phyloP scores from a whole-genome alignment of 768 basidiomycete genomes.

The Hydnum rufescens region DNA sequence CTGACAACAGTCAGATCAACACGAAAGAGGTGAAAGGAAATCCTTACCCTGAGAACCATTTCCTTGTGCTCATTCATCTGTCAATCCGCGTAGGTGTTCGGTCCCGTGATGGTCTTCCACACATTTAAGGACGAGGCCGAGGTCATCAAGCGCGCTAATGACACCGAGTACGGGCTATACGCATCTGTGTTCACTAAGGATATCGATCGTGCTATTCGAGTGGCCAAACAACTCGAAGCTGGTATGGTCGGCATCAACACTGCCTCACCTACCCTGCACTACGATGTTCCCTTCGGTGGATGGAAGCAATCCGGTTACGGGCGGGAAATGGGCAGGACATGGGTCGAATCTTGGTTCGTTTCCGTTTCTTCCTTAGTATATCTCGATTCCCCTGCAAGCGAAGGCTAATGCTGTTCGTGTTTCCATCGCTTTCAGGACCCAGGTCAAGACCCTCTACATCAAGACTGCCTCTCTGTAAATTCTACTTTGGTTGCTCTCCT shows the following conservation, averaged over 20 bases:
- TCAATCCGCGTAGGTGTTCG: constrained; percentile 68
- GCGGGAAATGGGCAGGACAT: background rate
- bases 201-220: constrained; percentile 20
- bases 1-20: constrained; percentile 52
- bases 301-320: constrained; percentile 4
- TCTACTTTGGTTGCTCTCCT: background rate
- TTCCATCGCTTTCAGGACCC: background rate
- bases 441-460: background rate
- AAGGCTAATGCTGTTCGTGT: background rate
- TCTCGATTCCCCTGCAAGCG: background rate
- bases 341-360: background rate
- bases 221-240: constrained; percentile 21
- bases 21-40: constrained; percentile 39
- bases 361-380: background rate
- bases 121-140: constrained; percentile 47
- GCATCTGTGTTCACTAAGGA: constrained; percentile 64
- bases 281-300: constrained; percentile 10
- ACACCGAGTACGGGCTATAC: constrained; percentile 71
- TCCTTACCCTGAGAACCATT: constrained; percentile 50
- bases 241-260: constrained; percentile 18
- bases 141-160: constrained; percentile 42
- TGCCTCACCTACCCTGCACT: background rate
- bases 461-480: background rate
- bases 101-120: constrained; percentile 44
- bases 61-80: background rate